Evolutionary conservation across 108 stramenopile genomes (phyloP).

Genomic region (Schizochytrium sp.): DNA sequence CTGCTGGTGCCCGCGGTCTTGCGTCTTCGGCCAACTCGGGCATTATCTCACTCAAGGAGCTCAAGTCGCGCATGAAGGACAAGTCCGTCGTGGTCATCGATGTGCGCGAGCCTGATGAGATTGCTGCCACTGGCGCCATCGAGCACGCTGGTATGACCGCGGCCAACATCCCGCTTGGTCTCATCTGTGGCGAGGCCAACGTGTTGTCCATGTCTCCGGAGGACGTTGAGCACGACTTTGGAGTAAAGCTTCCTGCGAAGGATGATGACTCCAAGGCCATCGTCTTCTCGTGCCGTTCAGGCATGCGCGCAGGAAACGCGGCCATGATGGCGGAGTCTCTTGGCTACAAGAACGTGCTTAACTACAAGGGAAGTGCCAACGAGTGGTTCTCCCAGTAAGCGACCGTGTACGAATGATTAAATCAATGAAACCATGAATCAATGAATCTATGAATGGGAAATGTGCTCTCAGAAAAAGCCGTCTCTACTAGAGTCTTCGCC

Average conservation of each 20-base stretch:
- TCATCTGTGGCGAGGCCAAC: neutral
- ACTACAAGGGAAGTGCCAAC: conserved; percentile 53
- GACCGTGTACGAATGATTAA: neutral
- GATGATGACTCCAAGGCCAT: neutral
- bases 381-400: conserved; percentile 7
- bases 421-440: too few species aligned
- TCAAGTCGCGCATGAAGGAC: conserved; percentile 37
- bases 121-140: neutral
- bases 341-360: conserved; percentile 18
- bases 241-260: neutral
- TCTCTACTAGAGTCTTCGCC: too few species aligned
- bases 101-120: conserved; percentile 48
- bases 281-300: conserved; percentile 27
- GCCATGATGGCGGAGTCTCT: neutral
- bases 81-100: conserved; percentile 13
- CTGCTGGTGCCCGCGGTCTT: neutral
- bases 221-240: conserved; percentile 49
- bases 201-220: neutral
- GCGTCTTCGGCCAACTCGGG: neutral
- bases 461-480: too few species aligned
- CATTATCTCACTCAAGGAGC: conserved; percentile 3
- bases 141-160: neutral
- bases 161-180: conserved; percentile 42
- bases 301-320: neutral
- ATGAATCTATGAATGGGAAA: too few species aligned